Conservation (phyloP, 257 asterid genomes). For the Coffea canephora region DNA sequence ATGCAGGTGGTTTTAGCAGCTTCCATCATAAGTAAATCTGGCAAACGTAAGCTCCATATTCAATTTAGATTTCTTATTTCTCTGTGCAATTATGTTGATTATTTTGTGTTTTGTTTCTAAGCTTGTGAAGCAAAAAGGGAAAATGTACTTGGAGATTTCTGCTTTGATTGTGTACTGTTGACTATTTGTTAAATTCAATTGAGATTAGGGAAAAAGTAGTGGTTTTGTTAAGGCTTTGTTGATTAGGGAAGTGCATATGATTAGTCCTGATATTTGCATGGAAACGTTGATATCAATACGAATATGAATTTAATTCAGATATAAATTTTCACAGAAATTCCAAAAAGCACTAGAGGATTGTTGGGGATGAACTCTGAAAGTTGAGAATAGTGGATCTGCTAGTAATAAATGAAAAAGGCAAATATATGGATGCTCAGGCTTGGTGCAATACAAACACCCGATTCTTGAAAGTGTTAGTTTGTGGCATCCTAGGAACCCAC, state of each 20-base stretch:
- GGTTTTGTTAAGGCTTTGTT: neutral
- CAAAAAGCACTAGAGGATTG: neutral
- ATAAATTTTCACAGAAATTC: too few species aligned
- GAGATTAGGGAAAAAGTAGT: neutral
- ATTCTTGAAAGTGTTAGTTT: neutral
- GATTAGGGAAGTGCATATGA: neutral
- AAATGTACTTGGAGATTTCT: neutral
- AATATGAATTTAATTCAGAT: neutral
- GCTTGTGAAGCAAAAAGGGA: neutral
- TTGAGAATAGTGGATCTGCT: neutral
- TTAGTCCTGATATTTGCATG: neutral
- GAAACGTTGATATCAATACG: too few species aligned
- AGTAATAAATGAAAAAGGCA: neutral
- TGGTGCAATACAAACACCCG: neutral
- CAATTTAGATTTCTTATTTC: neutral
- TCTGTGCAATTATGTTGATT: neutral
- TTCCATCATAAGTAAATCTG: conserved; percentile 77
- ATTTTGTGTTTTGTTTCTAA: neutral
- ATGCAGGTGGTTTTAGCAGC: conserved; percentile 93
- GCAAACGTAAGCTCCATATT: conserved; percentile 59
- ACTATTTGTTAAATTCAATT: neutral
- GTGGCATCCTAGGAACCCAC: neutral
- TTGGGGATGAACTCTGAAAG: neutral
- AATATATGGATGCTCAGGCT: neutral
- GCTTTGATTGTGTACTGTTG: neutral